Conservation (phyloP, 306 rosid genomes). For the Quercus alba region DNA sequence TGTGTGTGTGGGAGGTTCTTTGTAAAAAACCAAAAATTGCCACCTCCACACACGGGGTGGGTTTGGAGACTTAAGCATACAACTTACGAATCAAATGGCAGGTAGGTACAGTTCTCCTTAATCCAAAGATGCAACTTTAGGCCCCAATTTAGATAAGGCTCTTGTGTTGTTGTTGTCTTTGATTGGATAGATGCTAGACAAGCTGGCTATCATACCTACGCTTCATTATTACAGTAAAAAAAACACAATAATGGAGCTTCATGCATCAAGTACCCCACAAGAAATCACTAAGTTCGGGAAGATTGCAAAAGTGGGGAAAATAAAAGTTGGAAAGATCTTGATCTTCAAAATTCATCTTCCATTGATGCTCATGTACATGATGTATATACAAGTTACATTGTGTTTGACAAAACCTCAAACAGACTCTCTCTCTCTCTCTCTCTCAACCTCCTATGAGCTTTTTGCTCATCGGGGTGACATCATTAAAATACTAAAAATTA, state of each 20-base stretch:
- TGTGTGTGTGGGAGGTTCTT: not conserved
- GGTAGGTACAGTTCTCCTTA: not conserved
- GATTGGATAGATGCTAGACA: slow-evolving; percentile 1
- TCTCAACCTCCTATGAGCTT: slow-evolving; percentile 71
- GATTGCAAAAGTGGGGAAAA: not conserved
- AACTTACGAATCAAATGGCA: too few relatives aligned
- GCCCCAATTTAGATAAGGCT: slow-evolving; percentile 13
- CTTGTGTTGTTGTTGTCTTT: not conserved
- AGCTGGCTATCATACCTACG: slow-evolving; percentile 14
- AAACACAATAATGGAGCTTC: slow-evolving; percentile 22
- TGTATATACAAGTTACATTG: slow-evolving; percentile 74
- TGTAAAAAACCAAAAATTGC: not conserved
- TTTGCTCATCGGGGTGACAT: slow-evolving; percentile 71
- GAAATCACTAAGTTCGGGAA: not conserved
- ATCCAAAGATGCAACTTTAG: not conserved
- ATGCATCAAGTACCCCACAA: slow-evolving; percentile 23
- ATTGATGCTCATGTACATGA: slow-evolving; percentile 52
- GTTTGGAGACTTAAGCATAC: too few relatives aligned
- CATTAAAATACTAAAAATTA: slow-evolving; percentile 50
- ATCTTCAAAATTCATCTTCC: slow-evolving; percentile 37
- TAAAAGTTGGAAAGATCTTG: not conserved
- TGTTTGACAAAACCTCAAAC: slow-evolving; percentile 44
- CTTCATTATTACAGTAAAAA: slow-evolving; percentile 23
- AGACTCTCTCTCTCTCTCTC: slow-evolving; percentile 29
- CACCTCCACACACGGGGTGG: too few relatives aligned